Evolutionary conservation across 306 rosid species (phyloP).

Genomic region (Dicorynia guianensis): DNA sequence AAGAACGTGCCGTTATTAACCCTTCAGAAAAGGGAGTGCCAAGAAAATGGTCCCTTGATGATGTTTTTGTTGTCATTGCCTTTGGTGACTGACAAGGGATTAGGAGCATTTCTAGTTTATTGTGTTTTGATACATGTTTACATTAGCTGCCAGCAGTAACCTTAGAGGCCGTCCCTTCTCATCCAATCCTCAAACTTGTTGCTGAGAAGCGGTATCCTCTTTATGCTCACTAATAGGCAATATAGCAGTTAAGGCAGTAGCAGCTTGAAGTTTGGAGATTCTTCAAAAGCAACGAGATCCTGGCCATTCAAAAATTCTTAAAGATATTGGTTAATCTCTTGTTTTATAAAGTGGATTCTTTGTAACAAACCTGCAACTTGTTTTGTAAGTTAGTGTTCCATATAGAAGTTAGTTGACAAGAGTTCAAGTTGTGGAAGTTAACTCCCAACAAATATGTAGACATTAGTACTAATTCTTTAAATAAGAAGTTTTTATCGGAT

Average conservation of each 20-base stretch:
- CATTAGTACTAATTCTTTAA: slow-evolving; percentile 3
- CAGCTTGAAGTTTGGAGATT: slow-evolving; percentile 27
- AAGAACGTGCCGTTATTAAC: slow-evolving; percentile 85
- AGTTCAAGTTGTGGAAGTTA: slow-evolving; percentile 30
- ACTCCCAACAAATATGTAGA: slow-evolving; percentile 35
- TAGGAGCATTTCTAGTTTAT: slow-evolving; percentile 12
- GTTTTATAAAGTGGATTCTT: slow-evolving; percentile 15
- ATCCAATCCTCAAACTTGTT: slow-evolving; percentile 21
- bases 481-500: too few relatives aligned
- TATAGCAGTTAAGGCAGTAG: slow-evolving; percentile 9
- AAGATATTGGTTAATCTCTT: slow-evolving; percentile 14
- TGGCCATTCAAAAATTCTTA: slow-evolving; percentile 16
- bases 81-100: slow-evolving; percentile 49
- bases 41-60: slow-evolving; percentile 88
- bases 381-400: slow-evolving; percentile 31
- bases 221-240: not conserved
- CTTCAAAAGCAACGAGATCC: slow-evolving; percentile 24
- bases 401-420: slow-evolving; percentile 26
- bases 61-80: slow-evolving; percentile 85
- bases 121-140: not conserved
- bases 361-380: slow-evolving; percentile 1
- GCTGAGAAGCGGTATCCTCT: not conserved
- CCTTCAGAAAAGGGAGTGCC: slow-evolving; percentile 67
- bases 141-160: not conserved
- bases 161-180: not conserved